Evolutionary conservation across 2,329 filamentous ascomycete genomes (phyloP).

Genomic region (Tolypocladium ovalisporum): DNA sequence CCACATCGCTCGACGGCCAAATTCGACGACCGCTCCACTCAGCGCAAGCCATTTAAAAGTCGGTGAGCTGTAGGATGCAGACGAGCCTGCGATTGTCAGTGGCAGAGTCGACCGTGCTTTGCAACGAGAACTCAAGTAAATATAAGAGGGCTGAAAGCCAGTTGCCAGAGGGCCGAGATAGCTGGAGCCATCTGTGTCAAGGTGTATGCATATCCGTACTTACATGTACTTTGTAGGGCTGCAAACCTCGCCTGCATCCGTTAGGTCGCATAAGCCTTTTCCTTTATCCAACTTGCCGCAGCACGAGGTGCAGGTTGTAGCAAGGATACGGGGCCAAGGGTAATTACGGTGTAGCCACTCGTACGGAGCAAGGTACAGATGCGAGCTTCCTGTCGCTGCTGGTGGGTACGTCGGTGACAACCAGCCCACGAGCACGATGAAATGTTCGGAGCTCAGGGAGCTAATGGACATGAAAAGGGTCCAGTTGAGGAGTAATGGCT

Average conservation of each 20-base stretch:
- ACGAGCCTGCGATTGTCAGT: neutral
- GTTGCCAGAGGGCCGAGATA: neutral
- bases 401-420: neutral
- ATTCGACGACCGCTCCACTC: slow-evolving; percentile 13
- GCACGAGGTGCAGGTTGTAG: neutral
- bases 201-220: too few relatives aligned
- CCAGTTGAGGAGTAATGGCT: neutral
- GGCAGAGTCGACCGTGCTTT: neutral
- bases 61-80: slow-evolving; percentile 12
- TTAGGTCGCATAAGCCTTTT: neutral
- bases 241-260: neutral
- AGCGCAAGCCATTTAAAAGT: slow-evolving; percentile 16
- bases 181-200: neutral
- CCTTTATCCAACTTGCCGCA: neutral
- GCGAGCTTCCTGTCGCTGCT: neutral
- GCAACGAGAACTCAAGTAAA: neutral
- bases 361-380: too few relatives aligned
- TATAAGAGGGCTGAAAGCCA: neutral
- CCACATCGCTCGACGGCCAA: slow-evolving; percentile 2
- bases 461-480: neutral
- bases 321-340: too few relatives aligned
- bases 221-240: neutral
- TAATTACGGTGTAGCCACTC: too few relatives aligned
- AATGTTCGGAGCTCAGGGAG: neutral
- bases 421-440: neutral